A percentile compares a stretch with the other conserved stretches of the same genome.
Conservation (phyloP, 257 asterid genomes). For the Salvia rosmarinus region DNA sequence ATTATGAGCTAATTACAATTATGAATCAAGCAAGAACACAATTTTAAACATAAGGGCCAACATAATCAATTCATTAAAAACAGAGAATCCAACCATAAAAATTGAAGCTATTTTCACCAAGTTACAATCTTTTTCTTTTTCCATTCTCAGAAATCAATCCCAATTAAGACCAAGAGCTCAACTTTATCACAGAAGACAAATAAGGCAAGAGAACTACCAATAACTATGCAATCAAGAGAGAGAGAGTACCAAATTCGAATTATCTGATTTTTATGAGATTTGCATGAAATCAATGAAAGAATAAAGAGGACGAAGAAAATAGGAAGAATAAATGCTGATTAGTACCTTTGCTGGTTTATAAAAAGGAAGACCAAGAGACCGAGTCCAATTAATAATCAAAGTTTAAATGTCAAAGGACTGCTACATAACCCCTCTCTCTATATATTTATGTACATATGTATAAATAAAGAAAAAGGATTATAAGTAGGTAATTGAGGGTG, state of each 20-base stretch:
- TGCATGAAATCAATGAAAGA: slow-evolving; percentile 6
- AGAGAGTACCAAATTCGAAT: slow-evolving; percentile 7
- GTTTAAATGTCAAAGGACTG: slow-evolving; percentile 42
- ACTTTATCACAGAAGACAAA: slow-evolving; percentile 21
- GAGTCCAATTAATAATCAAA: slow-evolving; percentile 13
- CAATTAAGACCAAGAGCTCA: neutral
- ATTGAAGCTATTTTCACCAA: slow-evolving; percentile 21
- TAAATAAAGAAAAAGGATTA: neutral
- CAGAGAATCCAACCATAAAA: slow-evolving; percentile 14
- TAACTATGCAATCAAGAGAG: slow-evolving; percentile 24
- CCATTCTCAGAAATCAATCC: neutral
- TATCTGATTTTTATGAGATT: neutral
- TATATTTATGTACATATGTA: neutral
- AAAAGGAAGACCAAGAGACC: slow-evolving; percentile 29
- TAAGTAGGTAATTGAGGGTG: neutral
- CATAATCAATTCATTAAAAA: slow-evolving; percentile 17
- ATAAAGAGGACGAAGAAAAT: neutral
- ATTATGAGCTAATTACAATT: neutral
- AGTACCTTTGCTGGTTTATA: slow-evolving; percentile 3
- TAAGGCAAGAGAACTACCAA: neutral
- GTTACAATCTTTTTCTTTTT: neutral
- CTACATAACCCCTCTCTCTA: slow-evolving; percentile 27
- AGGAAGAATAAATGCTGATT: slow-evolving; percentile 16
- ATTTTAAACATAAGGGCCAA: neutral
- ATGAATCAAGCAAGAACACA: too few species aligned